Base-by-base conservation (phyloP, 139 green algal genomes). In the Axilococcus clingmanii region DNA sequence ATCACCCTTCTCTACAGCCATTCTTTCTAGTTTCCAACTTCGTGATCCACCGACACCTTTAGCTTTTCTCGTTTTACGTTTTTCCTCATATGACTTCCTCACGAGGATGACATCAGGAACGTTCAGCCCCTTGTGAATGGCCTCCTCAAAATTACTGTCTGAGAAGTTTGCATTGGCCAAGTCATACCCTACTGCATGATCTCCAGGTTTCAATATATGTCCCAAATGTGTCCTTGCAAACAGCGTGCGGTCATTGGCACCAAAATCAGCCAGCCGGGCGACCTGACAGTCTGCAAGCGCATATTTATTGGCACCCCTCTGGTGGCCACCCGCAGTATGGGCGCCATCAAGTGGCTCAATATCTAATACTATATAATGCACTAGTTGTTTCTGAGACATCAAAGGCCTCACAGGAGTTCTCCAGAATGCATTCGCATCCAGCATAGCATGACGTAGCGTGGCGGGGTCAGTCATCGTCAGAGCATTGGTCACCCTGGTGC, bases 311-410 rank as follows among this genome's bases (percentile, higher is more conserved):
- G n/a, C n/a, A 9, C 40, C 40, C n/a, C 29, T 19, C 19, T 48
- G 40, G 29, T 48, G 40, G 24, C 46, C 35, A 24, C 33, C 40
- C 32, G 36, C 30, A 51, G 32, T 32, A 9, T 45, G 57, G 20
- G 14, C 29, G 52, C 42, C 50, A 29, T 28, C 35, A 45, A 61
- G 22, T 8, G 40, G 25, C 72, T 98, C 91, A 1, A 92, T 63
- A 63, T 98, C 91, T 44, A 98, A 66, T 8, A 97, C 72, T 7
- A 95, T 67, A 55, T 86, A 98, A 66, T 93, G 81, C 11, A 73
- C 63, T 16, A 96, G 64, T 62, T 86, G 74, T 35, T 75, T 70
- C 33, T 51, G 66, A 33, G 43, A 69, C 37, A 85, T 53, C 24
- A 96, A 47, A 0, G 80, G 49, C 4, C 34, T 54, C 63, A 89